Conservation (phyloP, 2,329 filamentous ascomycete species). For the Neoascochyta sp. region DNA sequence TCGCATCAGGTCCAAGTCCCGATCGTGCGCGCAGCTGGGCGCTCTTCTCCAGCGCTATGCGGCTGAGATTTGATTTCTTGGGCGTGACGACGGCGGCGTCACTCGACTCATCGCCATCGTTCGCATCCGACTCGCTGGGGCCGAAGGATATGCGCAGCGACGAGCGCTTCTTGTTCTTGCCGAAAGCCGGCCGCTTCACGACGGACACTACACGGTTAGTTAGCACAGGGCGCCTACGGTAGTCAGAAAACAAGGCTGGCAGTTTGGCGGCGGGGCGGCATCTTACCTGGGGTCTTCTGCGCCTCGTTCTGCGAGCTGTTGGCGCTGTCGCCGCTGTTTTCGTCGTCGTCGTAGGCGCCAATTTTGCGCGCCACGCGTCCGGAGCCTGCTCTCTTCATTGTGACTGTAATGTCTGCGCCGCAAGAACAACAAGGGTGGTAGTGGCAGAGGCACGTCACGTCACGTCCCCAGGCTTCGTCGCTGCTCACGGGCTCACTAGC, state of each 20-base stretch:
- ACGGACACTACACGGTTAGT: slow-evolving; percentile 47
- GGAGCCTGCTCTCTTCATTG: slow-evolving; percentile 56
- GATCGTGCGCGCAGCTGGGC: slow-evolving; percentile 57
- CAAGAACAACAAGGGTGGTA: too few relatives aligned
- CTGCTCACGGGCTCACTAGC: slow-evolving; percentile 8
- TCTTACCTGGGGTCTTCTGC: slow-evolving; percentile 43
- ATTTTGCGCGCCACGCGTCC: slow-evolving; percentile 73
- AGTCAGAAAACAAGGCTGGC: slow-evolving; percentile 26
- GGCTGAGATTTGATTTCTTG: slow-evolving; percentile 60
- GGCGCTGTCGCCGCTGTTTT: slow-evolving; percentile 26
- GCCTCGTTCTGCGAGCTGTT: slow-evolving; percentile 30
- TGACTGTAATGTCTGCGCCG: neutral
- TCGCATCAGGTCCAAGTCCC: slow-evolving; percentile 46
- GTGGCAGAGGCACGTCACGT: neutral
- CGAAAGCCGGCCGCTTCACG: slow-evolving; percentile 51
- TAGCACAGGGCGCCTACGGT: slow-evolving; percentile 42
- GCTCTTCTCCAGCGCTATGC: slow-evolving; percentile 64
- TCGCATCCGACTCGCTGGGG: slow-evolving; percentile 51
- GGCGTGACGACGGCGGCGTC: slow-evolving; percentile 56
- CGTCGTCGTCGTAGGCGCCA: slow-evolving; percentile 61
- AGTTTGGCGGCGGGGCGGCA: slow-evolving; percentile 13
- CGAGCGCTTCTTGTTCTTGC: slow-evolving; percentile 66
- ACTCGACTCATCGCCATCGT: slow-evolving; percentile 50
- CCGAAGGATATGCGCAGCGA: slow-evolving; percentile 76
- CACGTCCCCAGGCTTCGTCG: slow-evolving; percentile 4